Conservation (phyloP, 352 stramenopile species). For the Globisporangium radiosum region DNA sequence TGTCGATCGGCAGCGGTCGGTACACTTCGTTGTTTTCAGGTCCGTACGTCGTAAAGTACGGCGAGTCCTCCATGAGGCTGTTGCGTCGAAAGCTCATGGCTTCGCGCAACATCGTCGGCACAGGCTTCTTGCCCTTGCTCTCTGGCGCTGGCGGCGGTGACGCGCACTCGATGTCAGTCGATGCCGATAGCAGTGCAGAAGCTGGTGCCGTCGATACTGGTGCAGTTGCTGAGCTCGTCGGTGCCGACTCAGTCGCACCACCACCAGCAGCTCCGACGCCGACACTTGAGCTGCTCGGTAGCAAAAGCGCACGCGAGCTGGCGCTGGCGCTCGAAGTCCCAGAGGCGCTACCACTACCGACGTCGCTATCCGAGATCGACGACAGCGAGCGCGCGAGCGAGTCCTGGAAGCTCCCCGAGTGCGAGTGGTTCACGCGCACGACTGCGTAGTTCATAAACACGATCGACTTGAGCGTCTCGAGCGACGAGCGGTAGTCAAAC, state of each 20-base stretch:
- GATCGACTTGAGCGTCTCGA: constrained; percentile 86
- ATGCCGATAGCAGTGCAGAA: too few species aligned
- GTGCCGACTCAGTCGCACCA: constrained; percentile 6
- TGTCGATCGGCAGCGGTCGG: constrained; percentile 72
- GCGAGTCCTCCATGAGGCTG: constrained; percentile 74
- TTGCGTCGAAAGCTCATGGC: constrained; percentile 73
- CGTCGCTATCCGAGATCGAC: constrained; percentile 46
- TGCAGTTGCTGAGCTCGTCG: neutral
- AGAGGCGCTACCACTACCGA: too few species aligned
- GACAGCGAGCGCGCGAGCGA: constrained; percentile 63
- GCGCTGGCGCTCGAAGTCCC: neutral
- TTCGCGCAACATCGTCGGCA: constrained; percentile 58
- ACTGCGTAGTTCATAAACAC: constrained; percentile 87
- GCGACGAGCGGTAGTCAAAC: constrained; percentile 82
- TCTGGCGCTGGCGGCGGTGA: constrained; percentile 15
- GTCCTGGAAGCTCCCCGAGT: constrained; percentile 58
- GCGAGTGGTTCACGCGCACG: constrained; percentile 34
- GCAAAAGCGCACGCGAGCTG: constrained; percentile 17
- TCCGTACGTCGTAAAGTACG: constrained; percentile 69
- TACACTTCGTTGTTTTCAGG: constrained; percentile 57
- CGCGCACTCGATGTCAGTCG: too few species aligned
- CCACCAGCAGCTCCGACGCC: constrained; percentile 12
- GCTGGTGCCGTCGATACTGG: constrained; percentile 8
- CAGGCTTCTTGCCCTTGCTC: constrained; percentile 32
- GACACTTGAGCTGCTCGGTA: constrained; percentile 1